Evolutionary conservation across 805 yeast genomes (phyloP), one percentile per base, ranked within the genome.

Genomic region (Metschnikowia chrysomelidarum): DNA sequence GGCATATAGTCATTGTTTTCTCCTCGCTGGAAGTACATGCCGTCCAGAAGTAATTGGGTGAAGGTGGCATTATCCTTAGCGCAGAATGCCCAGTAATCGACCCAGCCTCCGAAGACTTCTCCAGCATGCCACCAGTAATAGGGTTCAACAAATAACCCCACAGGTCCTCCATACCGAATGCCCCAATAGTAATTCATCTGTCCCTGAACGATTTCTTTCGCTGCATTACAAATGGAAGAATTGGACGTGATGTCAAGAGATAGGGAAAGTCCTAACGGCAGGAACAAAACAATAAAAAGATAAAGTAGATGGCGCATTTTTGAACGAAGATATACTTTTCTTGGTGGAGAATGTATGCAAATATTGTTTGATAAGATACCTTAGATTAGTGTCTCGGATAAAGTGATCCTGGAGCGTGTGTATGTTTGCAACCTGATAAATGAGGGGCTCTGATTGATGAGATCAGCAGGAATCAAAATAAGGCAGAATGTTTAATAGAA

Each of bases 81-180:
- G 49, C 76, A 71, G 38, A 56, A 59, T 5, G 60, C 53, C 43
- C 53, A 60, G 51, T 65, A 67, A 40, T 65, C 66, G 15, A 71
- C 46, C 47, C 71, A 50, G 2, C 73, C 71, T 13, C 75, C 76
- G 59, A 71, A 71, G 4, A 72, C 73, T 50, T 68, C 73, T 16
- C 75, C 75, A 16, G 75, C 74, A 41, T 71, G 60, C 76, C 76
- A 71, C 76, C 76, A 71, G 54, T 70, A 71, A 58, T 71, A 65
- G 2, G 74, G 75, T 9, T 57, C 32, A 4, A 54, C 40, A 45
- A 71, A 69, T 71, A 66, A 65, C 1, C 76, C 76, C 7, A 70
- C 62, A 7, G 66, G 56, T 19, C 76, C 76, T 11, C 75, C 76
- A 36, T 57, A 47, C 19, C 46, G 20, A 24, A 44, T 40, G 14